A percentile compares a stretch with the other conserved stretches of the same genome.
These are phyloP conservation scores for Amoebophrya sp. DNA, from an alignment of 169 alveolate species.

Conservation along the genomic window DNA sequence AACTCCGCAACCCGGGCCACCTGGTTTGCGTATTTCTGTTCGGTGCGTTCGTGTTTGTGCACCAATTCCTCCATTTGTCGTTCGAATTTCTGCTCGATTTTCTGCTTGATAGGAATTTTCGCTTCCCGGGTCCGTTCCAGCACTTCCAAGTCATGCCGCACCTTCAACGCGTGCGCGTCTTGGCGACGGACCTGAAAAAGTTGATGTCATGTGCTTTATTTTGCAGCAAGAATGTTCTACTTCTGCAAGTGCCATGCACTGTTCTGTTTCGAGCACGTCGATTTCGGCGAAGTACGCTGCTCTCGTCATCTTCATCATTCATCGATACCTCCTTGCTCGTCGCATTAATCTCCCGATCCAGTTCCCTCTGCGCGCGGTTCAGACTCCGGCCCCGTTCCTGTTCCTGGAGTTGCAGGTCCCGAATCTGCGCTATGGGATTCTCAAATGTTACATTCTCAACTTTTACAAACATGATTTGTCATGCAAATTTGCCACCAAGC, in stretches of 20 bases:
- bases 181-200: neutral
- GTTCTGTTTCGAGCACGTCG: too few species aligned
- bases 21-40: neutral
- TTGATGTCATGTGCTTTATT: too few species aligned
- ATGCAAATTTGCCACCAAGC: too few species aligned
- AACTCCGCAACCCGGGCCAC: neutral
- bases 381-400: neutral
- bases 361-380: neutral
- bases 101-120: neutral
- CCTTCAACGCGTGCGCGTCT: neutral
- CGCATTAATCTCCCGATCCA: neutral
- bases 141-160: neutral
- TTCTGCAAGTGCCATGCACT: too few species aligned
- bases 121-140: neutral
- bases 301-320: too few species aligned
- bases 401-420: neutral
- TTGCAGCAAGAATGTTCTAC: too few species aligned
- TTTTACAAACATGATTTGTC: too few species aligned
- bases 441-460: too few species aligned
- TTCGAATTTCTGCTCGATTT: neutral
- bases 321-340: too few species aligned
- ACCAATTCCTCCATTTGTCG: neutral
- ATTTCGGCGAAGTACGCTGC: too few species aligned
- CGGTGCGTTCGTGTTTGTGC: neutral
- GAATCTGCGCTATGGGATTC: too few species aligned